phyloP scores from a whole-genome alignment of 306 rosid genomes.

The Chamaecrista fasciculata region DNA sequence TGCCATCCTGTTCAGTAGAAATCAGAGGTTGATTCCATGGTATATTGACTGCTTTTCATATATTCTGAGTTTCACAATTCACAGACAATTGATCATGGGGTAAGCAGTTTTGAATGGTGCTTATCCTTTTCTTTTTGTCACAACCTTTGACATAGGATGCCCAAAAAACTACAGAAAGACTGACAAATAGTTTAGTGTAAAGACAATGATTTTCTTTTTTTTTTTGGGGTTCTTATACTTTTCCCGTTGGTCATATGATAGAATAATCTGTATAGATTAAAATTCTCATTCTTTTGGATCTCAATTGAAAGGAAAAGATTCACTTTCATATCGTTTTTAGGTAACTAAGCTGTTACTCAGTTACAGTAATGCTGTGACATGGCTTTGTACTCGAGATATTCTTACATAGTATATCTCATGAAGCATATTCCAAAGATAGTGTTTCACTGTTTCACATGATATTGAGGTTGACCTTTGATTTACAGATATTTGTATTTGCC shows the following conservation, averaged over 20 bases:
- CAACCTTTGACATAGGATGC: not conserved
- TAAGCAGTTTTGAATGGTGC: conserved; percentile 38
- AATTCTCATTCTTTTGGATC: not conserved
- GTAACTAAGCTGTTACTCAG: too few relatives aligned
- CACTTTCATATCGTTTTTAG: not conserved
- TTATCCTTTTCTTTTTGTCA: not conserved
- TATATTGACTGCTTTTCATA: not conserved
- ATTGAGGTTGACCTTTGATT: not conserved
- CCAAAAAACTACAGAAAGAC: not conserved
- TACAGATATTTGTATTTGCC: not conserved
- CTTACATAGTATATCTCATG: not conserved
- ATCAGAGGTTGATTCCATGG: conserved; percentile 3
- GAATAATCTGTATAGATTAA: conserved; percentile 44
- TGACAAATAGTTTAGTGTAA: not conserved
- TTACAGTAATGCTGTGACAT: not conserved
- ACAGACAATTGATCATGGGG: conserved; percentile 30
- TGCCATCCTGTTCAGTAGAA: not conserved
- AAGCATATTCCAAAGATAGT: not conserved
- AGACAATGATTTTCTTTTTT: not conserved
- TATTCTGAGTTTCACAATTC: conserved; percentile 14
- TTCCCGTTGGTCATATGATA: conserved; percentile 50
- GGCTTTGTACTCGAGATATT: not conserved
- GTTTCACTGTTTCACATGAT: not conserved
- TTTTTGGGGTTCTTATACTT: not conserved
- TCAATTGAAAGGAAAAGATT: conserved; percentile 1